Conservation (phyloP, 495 filamentous ascomycete species). For the Penicillium ucsense region DNA sequence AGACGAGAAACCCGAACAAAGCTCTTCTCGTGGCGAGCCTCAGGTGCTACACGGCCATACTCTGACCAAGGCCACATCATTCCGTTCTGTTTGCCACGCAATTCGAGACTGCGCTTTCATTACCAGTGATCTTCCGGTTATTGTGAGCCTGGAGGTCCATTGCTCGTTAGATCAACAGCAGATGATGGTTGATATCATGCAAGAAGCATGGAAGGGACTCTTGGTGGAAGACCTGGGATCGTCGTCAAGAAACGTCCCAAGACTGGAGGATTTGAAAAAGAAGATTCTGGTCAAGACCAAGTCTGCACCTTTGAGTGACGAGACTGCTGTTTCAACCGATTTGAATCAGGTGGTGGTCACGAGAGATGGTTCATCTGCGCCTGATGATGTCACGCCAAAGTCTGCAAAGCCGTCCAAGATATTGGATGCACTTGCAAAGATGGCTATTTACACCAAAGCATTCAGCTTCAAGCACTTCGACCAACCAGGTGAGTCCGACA, state of each 20-base stretch:
- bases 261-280: conserved; percentile 50
- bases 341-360: too few species aligned
- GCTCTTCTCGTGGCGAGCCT: conserved; percentile 46
- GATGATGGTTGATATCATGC: conserved; percentile 84
- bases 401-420: conserved; percentile 56
- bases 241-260: conserved; percentile 48
- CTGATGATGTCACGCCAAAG: background rate
- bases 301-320: conserved; percentile 36
- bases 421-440: conserved; percentile 56
- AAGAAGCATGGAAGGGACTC: conserved; percentile 59
- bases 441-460: conserved; percentile 76
- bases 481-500: conserved; percentile 37
- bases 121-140: conserved; percentile 64
- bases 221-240: conserved; percentile 49
- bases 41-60: conserved; percentile 84
- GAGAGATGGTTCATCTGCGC: too few species aligned
- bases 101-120: conserved; percentile 74
- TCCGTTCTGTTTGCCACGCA: conserved; percentile 71
- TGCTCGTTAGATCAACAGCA: conserved; percentile 68
- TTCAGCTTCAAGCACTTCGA: conserved; percentile 67
- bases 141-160: conserved; percentile 87
- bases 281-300: conserved; percentile 93
- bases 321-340: background rate
- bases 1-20: conserved; percentile 11
- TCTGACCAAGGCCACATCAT: conserved; percentile 74